Percentiles rank a stretch among this genome's conserved stretches.
Evolutionary conservation across 2,329 filamentous ascomycete species (phyloP).

Genomic region (Septoria linicola): DNA sequence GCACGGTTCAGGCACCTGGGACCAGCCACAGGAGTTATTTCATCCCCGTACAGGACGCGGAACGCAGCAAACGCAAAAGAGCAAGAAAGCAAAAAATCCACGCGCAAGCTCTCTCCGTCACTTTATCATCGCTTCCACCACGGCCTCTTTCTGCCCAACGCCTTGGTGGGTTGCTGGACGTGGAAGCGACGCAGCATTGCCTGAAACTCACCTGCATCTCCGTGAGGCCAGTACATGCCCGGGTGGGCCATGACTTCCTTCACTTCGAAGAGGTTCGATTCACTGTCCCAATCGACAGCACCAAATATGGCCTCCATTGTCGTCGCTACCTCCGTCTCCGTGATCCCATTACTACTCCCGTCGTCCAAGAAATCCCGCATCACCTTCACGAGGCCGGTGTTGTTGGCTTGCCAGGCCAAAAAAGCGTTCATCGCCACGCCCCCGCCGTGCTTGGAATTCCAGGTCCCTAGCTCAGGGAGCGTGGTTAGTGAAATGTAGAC

Average conservation of each 20-base stretch:
- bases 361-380: neutral
- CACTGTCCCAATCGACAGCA: neutral
- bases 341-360: neutral
- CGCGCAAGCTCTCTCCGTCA: too few species aligned
- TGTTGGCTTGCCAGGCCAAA: constrained; percentile 8
- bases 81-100: too few species aligned
- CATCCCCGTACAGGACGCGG: too few species aligned
- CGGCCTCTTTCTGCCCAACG: too few species aligned
- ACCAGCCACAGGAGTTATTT: too few species aligned
- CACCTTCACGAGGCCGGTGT: neutral
- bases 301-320: constrained; percentile 10
- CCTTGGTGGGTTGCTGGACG: too few species aligned
- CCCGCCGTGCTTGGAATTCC: neutral
- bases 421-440: constrained; percentile 6
- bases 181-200: too few species aligned
- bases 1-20: too few species aligned
- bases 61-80: too few species aligned
- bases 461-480: neutral
- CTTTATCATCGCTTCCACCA: too few species aligned
- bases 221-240: constrained; percentile 14
- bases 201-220: too few species aligned
- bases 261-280: neutral
- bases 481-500: neutral
- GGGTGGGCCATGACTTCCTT: constrained; percentile 7
- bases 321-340: neutral